Evolutionary conservation across 169 alveolate genomes (phyloP), one percentile per base, ranked within the genome.

Genomic region (Eimeria acervulina): DNA sequence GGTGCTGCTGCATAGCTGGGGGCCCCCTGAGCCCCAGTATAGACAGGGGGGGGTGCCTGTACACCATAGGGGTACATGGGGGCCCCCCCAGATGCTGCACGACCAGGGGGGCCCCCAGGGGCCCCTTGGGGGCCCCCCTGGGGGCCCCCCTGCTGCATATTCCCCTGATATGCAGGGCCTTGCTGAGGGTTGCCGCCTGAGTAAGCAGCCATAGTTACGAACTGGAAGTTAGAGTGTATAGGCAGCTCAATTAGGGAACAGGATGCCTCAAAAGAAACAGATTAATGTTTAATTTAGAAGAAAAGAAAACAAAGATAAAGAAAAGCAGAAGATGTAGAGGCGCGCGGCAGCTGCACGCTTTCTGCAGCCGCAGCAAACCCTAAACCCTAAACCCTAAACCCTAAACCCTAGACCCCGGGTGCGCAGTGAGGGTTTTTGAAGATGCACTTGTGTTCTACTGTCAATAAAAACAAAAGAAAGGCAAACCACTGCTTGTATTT

Each of bases 371-470:
- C 80, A n/a, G 23, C n/a, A n/a, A 17, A 63, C 26, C 74, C 74
- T 33, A 33, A 68, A 33, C 80, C 80, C 80, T 68, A 68, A 68
- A 68, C 80, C 80, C 80, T 68, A 68, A 68, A 68, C 80, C 80
- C 80, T 68, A 68, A 68, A 68, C 80, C 80, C 80, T 68, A n/a
- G 15, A 63, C 74, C 74, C 74, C 2, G 17, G 44, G 40, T 33
- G n/a, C 44, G 33, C 8, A 10, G n/a, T n/a, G 26, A 5, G 21
- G 19, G 42, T 68, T 3, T 68, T 68, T 33, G 42, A 26, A 28
- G 80, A 68, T 68, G 80, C 80, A 33, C 80, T 68, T n/a, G 80
- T 19, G 80, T 33, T 68, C 80, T 68, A 68, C 80, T 68, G 80
- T 68, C 80, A 68, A 68, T 28, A 68, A 68, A 68, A 68, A 68